Base-by-base conservation (phyloP, 352 stramenopile genomes). In the Peronospora farinosa region DNA sequence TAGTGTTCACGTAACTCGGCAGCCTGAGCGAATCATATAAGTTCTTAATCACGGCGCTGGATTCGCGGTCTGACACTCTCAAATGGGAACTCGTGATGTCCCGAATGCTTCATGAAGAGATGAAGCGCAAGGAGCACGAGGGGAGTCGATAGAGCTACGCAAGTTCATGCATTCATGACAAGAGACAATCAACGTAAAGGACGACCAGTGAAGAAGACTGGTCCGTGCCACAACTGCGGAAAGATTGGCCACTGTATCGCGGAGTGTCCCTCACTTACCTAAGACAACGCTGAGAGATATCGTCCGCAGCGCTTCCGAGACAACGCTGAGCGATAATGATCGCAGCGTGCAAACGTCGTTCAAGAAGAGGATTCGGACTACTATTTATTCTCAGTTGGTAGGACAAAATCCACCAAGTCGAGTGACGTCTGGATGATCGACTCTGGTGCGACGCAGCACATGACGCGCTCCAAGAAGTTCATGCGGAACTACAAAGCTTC, bases 201-300 rank as follows among this genome's bases (percentile, higher is more conserved):
- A 9, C 39, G 21, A 33, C 19, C 21, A 12, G 13, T 33, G 19
- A 12, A 30, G 16, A 33, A 33, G 19, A 33, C 8, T 7, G 15
- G 15, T 5, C 21, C 39, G 10, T 45, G 39, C 39, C 19, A 33
- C 12, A 48, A 37, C 10, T 55, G 48, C 7, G 48, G 39, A 0
- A 40, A 48, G 23, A 21, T 49, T 12, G 40, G 49, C 45, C 49
- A 56, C 21, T 55, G 48, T 39, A 55, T 55, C 23, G 48, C 48
- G 5, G 25, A 48, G 19, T 54, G 23, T 27, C 32, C 45, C 13
- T 35, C 31, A 23, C 9, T 21, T 3, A 19, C 39, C 15, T 10
- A 40, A 6, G 17, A 52, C 8, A 27, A 45, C 23, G 21, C 21
- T 12, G 46, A 52, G 23, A 35, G 46, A 23, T 23, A 52, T 16